Base-by-base conservation (phyloP, 78 protist genomes). In the Trichosphaerium sp. region DNA sequence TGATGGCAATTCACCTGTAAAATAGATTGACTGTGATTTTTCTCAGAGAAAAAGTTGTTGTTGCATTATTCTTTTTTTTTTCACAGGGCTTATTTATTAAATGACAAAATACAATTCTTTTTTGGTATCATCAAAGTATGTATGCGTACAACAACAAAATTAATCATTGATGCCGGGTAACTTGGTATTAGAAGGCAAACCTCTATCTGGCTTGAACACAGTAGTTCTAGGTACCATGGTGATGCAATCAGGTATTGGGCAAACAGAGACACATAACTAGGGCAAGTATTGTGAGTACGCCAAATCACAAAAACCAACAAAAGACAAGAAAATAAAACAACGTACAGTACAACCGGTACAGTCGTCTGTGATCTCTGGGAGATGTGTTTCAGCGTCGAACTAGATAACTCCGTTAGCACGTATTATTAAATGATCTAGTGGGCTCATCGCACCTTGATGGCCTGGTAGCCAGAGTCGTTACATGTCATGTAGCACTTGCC, bases 401-500 rank as follows among this genome's bases (percentile, higher is more conserved):
- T 3, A 11, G 31, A 87, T 87, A 12, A 88, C 88, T 34, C 81
- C 76, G 47, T 59, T 66, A 2, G 71, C 10, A 32, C 8, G 12
- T 41, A 11, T 8, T 21, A 62, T 26, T 41, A 51, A 8, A 11
- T 8, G 67, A 11, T 11, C 34, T 26, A 32, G 12, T 41, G 25
- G 11, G 54, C 34, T 11, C 11, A 62, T 8, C 25, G 52, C 39
- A n/a, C 55, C 70, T 23, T 39, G 31, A 80, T 65, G 37, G 82
- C 88, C 69, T 69, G 83, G 61, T 87, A 87, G 77, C 92, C 92
- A 42, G 69, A 56, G 78, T 88, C 93, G 49, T 83, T 82, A 80
- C 94, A 89, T 7, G 95, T 85, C 95, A 89, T 92, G 76, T 82
- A 82, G 71, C 97, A 92, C 71, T 89, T 89, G 54, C 97, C 97